Evolutionary conservation across 2,329 filamentous ascomycete species (phyloP).

Genomic region (Cladosporium sp.): DNA sequence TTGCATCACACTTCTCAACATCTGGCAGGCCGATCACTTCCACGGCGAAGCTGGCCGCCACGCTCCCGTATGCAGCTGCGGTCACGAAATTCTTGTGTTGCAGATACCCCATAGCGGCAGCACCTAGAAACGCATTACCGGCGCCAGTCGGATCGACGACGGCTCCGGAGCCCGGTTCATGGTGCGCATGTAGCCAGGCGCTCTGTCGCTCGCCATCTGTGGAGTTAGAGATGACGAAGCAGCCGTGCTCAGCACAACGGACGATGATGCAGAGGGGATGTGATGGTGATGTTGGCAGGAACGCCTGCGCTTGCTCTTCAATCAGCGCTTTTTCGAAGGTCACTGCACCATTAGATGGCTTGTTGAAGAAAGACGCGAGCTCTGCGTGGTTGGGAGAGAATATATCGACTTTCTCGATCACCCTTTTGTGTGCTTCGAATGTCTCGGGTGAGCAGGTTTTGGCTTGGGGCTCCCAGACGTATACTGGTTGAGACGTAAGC

Average conservation of each 20-base stretch:
- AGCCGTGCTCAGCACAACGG: constrained; percentile 24
- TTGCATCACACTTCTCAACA: neutral
- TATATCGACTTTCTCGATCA: constrained; percentile 17
- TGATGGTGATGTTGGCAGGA: constrained; percentile 14
- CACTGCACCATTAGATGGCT: neutral
- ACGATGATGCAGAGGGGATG: constrained; percentile 20
- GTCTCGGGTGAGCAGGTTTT: constrained; percentile 23
- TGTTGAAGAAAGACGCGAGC: constrained; percentile 21
- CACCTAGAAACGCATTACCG: constrained; percentile 29
- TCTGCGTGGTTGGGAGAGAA: constrained; percentile 31
- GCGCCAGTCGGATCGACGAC: constrained; percentile 27
- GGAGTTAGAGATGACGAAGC: constrained; percentile 17
- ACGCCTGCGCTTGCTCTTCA: constrained; percentile 19
- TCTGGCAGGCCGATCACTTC: constrained; percentile 23
- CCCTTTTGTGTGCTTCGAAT: constrained; percentile 16
- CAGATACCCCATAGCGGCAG: constrained; percentile 24
- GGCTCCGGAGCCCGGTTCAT: constrained; percentile 13
- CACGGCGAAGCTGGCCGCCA: constrained; percentile 26
- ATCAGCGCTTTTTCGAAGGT: constrained; percentile 16
- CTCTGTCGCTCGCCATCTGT: neutral
- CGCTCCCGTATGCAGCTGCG: constrained; percentile 23
- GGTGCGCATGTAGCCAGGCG: constrained; percentile 24
- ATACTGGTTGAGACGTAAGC: constrained; percentile 11
- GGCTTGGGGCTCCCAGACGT: constrained; percentile 28
- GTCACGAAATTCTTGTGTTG: constrained; percentile 17